Evolutionary conservation across 306 rosid genomes (phyloP).

Genomic region (Crataegus laevigata): DNA sequence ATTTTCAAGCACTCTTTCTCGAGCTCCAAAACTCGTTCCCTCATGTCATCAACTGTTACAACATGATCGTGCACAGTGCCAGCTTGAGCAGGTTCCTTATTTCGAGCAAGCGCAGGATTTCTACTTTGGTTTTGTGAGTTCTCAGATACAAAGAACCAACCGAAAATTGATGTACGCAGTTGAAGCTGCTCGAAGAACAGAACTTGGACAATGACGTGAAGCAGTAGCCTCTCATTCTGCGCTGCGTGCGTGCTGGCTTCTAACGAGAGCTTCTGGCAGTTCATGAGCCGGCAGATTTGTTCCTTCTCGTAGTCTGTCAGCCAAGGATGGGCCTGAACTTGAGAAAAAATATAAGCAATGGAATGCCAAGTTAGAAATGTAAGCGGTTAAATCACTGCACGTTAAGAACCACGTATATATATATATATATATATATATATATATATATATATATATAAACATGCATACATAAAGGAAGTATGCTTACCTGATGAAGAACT

Average conservation of each 20-base stretch:
- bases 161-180: slow-evolving; percentile 70
- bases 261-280: slow-evolving; percentile 86
- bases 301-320: slow-evolving; percentile 78
- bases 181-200: slow-evolving; percentile 85
- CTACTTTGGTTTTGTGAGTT: slow-evolving; percentile 43
- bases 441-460: no score
- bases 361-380: not conserved
- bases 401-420: no score
- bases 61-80: slow-evolving; percentile 14
- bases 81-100: slow-evolving; percentile 13
- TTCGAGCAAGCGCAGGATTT: slow-evolving; percentile 36
- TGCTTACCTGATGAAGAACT: no score
- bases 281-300: slow-evolving; percentile 75
- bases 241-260: slow-evolving; percentile 97
- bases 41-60: slow-evolving; percentile 46
- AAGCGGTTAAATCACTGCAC: no score
- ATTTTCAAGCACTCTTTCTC: slow-evolving; percentile 73
- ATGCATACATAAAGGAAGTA: no score
- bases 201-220: slow-evolving; percentile 76
- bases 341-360: not conserved
- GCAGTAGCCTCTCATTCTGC: slow-evolving; percentile 85
- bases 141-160: slow-evolving; percentile 77
- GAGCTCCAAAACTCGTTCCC: slow-evolving; percentile 55
- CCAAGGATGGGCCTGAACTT: slow-evolving; percentile 70
- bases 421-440: no score